Percentiles rank a stretch among this genome's conserved stretches.
Conservation (phyloP, 2,329 filamentous ascomycete species). For the Trichophyton rubrum region DNA sequence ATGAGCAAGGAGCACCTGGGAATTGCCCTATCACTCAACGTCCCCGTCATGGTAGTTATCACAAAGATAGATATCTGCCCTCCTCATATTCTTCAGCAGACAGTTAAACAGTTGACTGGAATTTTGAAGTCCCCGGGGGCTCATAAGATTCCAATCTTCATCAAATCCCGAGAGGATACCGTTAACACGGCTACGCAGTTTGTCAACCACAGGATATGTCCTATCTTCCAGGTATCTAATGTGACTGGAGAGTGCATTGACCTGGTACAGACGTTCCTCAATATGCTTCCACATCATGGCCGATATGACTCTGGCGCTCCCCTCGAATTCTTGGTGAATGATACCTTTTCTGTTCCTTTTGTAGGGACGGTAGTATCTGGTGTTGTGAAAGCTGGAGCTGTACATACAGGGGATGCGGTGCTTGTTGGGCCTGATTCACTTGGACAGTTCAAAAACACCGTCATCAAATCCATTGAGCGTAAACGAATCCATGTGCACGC, state of each 20-base stretch:
- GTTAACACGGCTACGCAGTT: conserved; percentile 94
- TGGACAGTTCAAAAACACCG: conserved; percentile 77
- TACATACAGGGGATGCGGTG: conserved; percentile 82
- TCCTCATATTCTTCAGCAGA: conserved; percentile 87
- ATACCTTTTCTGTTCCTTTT: conserved; percentile 95
- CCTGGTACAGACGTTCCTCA: conserved; percentile 81
- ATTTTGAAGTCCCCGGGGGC: conserved; percentile 91
- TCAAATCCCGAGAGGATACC: conserved; percentile 81
- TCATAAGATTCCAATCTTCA: conserved; percentile 89
- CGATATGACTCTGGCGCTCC: conserved; percentile 79
- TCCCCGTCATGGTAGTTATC: conserved; percentile 93
- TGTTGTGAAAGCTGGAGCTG: conserved; percentile 74
- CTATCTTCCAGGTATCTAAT: conserved; percentile 95
- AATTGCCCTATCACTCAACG: conserved; percentile 85
- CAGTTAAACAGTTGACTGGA: conserved; percentile 76
- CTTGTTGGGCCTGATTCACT: conserved; percentile 82
- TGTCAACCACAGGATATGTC: conserved; percentile 87
- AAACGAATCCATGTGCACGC: conserved; percentile 83
- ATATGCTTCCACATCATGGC: conserved; percentile 87
- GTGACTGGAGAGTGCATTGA: conserved; percentile 88
- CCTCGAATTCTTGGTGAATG: conserved; percentile 92
- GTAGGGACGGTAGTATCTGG: conserved; percentile 93
- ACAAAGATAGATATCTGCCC: conserved; percentile 99
- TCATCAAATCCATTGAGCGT: conserved; percentile 82
- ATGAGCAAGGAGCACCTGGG: conserved; percentile 98